These are phyloP conservation scores for Claviceps lovelessii DNA, from an alignment of 2,329 filamentous ascomycete genomes.

Conservation along the genomic window DNA sequence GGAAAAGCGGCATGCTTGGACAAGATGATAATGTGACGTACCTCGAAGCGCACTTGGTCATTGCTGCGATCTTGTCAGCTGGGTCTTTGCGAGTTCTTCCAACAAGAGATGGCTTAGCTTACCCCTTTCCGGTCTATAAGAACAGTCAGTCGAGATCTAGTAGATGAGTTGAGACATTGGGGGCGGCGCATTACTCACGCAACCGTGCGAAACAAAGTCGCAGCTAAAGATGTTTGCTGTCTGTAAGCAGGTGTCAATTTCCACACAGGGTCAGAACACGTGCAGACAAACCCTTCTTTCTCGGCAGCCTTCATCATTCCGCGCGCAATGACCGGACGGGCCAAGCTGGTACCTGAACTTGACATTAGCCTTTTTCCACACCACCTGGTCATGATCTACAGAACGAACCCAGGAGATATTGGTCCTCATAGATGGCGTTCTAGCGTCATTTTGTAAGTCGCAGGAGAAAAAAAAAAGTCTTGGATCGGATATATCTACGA, in stretches of 20 bases:
- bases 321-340: conserved; percentile 52
- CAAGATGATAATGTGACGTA: not conserved
- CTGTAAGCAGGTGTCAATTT: not conserved
- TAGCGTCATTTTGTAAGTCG: not conserved
- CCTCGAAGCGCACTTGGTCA: conserved; percentile 1
- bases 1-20: not conserved
- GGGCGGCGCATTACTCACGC: not conserved
- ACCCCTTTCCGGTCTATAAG: conserved; percentile 1
- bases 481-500: not conserved
- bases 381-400: not conserved
- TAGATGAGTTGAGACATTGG: not conserved
- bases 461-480: not conserved
- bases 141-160: not conserved
- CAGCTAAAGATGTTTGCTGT: not conserved
- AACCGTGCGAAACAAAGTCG: conserved; percentile 1
- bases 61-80: not conserved
- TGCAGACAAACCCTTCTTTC: conserved; percentile 6
- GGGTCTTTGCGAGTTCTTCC: not conserved
- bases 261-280: not conserved
- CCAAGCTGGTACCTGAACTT: conserved; percentile 37
- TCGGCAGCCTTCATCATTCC: conserved; percentile 25
- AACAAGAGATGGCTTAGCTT: not conserved
- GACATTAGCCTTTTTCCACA: not conserved
- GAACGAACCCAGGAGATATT: conserved; percentile 14
- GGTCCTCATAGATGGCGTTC: conserved; percentile 48